Evolutionary conservation across 768 basidiomycete species (phyloP).

Genomic region (Collybia mongolica): DNA sequence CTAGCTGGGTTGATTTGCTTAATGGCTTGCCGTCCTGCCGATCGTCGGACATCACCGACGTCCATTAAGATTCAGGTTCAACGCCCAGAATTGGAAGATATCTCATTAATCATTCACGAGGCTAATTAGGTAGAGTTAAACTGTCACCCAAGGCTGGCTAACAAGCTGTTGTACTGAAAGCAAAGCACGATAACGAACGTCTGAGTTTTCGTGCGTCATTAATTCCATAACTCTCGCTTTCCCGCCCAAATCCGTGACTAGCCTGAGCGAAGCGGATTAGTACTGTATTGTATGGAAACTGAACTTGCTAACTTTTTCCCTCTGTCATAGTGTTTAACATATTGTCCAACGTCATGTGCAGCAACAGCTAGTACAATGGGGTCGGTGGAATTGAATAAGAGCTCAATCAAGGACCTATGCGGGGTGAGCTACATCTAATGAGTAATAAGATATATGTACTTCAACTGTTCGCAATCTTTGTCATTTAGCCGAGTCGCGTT

Average conservation of each 20-base stretch:
- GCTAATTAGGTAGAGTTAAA: slow-evolving; percentile 20
- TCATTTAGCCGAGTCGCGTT: slow-evolving; percentile 88
- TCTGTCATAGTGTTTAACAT: slow-evolving; percentile 86
- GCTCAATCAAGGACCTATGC: slow-evolving; percentile 47
- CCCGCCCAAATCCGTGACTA: slow-evolving; percentile 80
- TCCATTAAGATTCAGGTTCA: too few relatives aligned
- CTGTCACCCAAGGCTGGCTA: slow-evolving; percentile 81
- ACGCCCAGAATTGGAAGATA: too few relatives aligned
- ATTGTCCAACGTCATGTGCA: slow-evolving; percentile 90
- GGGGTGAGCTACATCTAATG: neutral
- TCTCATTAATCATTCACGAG: neutral
- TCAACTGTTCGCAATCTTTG: slow-evolving; percentile 78
- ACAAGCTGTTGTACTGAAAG: slow-evolving; percentile 89
- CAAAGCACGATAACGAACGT: slow-evolving; percentile 91
- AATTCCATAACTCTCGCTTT: slow-evolving; percentile 90
- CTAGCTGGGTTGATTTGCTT: too few relatives aligned
- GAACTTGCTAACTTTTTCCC: slow-evolving; percentile 77
- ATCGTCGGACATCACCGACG: too few relatives aligned
- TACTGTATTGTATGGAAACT: neutral
- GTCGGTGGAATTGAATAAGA: slow-evolving; percentile 71
- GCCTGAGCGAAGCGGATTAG: slow-evolving; percentile 28
- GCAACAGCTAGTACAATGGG: slow-evolving; percentile 86
- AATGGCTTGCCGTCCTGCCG: too few relatives aligned
- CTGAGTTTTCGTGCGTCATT: slow-evolving; percentile 84
- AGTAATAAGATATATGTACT: slow-evolving; percentile 42